These are phyloP conservation scores for Strobilomyces dryophilus DNA, from an alignment of 768 basidiomycete genomes.

Conservation along the genomic window DNA sequence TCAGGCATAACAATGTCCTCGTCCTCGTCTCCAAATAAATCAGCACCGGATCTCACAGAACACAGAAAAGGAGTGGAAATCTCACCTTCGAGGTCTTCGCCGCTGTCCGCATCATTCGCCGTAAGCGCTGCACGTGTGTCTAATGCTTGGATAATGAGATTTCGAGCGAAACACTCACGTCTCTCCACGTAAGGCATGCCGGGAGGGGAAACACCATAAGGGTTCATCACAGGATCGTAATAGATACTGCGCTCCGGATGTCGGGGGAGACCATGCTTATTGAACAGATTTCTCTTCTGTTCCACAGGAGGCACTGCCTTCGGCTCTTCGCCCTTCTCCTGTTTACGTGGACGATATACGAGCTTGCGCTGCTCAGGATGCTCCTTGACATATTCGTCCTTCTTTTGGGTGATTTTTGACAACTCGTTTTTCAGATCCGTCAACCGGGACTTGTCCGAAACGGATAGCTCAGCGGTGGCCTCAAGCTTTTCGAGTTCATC, in stretches of 20 bases:
- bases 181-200: slow-evolving; percentile 95
- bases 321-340: slow-evolving; percentile 38
- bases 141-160: background rate
- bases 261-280: slow-evolving; percentile 78
- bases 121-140: slow-evolving; percentile 43
- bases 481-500: slow-evolving; percentile 73
- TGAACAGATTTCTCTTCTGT: slow-evolving; percentile 65
- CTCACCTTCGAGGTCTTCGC: slow-evolving; percentile 52
- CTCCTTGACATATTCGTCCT: slow-evolving; percentile 87
- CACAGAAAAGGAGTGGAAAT: background rate
- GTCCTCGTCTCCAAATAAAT: slow-evolving; percentile 29
- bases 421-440: slow-evolving; percentile 72
- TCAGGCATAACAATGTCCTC: slow-evolving; percentile 66
- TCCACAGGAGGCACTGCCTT: slow-evolving; percentile 37
- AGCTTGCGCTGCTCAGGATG: slow-evolving; percentile 90
- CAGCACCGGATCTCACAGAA: background rate
- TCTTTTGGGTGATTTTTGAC: slow-evolving; percentile 76
- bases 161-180: slow-evolving; percentile 47
- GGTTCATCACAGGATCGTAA: slow-evolving; percentile 91
- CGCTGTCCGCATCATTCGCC: slow-evolving; percentile 60
- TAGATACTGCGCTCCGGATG: slow-evolving; percentile 93
- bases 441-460: slow-evolving; percentile 63
- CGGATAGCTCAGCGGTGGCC: slow-evolving; percentile 37
- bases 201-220: slow-evolving; percentile 89
- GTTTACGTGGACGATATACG: slow-evolving; percentile 62